Evolutionary conservation across 1,139 yeast species (phyloP), one percentile per base, ranked within the genome.

Genomic region (Diutina pseudorugosa): DNA sequence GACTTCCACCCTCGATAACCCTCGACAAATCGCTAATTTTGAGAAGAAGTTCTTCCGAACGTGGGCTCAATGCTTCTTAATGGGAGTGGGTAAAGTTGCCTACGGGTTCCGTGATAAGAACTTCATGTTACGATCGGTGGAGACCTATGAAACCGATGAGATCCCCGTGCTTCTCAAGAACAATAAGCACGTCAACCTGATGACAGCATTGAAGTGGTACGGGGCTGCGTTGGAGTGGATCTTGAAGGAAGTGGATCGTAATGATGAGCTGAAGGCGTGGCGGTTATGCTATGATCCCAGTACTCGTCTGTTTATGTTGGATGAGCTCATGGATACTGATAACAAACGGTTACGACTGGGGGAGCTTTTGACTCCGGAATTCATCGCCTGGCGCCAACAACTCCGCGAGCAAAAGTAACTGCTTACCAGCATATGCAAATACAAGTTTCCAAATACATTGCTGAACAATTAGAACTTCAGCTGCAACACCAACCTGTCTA

Each of bases 61-160:
- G 0, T 94, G 99, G 99, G 90, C 96, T 2, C 98, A 91, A 69
- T 84, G 95, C 57, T 94, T 91, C 65, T 69, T 94, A 45, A 74
- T 89, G 52, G 98, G 98, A 3, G 77, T 91, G 18, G 82, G 85
- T 11, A 79, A 79, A 56, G 75, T 93, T 3, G 78, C 87, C 1
- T 87, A 88, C 62, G 99, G 97, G 0, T 93, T 86, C 66, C 75
- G 97, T 57, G 95, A 90, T 63, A 85, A 85, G 30, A 69, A 77
- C 47, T 75, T 86, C 52, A 65, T 76, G 27, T 69, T 94, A 54
- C 72, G 76, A 57, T 68, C 83, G 3, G 80, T 89, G 2, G 98
- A 93, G 65, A 80, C 84, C 55, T 90, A 72, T 65, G 73, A 79
- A 52, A 86, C 95, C 0, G 93, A 85, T 50, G 85, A 87, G 58